phyloP scores from a whole-genome alignment of 192 early-diverging fungal genomes.

The Backusella macrospora region DNA sequence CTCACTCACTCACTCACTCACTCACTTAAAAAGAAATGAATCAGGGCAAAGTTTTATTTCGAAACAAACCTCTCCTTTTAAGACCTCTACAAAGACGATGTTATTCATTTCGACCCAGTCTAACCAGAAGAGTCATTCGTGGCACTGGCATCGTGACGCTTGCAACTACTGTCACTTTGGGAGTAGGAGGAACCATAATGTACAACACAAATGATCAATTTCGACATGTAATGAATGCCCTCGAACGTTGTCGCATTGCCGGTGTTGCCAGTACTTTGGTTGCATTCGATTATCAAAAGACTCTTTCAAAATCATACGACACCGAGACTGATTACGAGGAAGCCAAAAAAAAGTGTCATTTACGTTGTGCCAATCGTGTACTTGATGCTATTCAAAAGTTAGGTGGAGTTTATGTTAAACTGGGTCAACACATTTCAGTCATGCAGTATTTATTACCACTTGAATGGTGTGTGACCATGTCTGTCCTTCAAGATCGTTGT shows the following conservation, averaged over 20 bases:
- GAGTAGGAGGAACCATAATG: background rate
- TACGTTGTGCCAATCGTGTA: constrained; percentile 68
- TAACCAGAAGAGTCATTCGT: background rate
- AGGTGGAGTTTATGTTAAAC: constrained; percentile 87
- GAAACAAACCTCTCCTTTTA: constrained; percentile 10
- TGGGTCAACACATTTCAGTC: constrained; percentile 85
- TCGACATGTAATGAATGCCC: constrained; percentile 36
- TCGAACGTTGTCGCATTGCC: constrained; percentile 46
- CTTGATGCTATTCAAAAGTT: constrained; percentile 61
- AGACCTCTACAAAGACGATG: background rate
- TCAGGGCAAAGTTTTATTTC: constrained; percentile 14
- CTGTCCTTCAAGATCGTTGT: constrained; percentile 80
- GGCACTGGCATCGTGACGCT: background rate
- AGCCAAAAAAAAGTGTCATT: constrained; percentile 61
- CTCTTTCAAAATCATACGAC: constrained; percentile 32
- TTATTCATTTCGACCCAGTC: background rate
- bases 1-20: too few relatives aligned
- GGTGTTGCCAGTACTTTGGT: constrained; percentile 44
- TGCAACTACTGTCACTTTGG: constrained; percentile 16
- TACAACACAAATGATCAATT: constrained; percentile 42
- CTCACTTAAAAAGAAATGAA: background rate
- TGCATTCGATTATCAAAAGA: constrained; percentile 61
- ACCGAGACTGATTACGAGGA: constrained; percentile 37
- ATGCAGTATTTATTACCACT: constrained; percentile 85
- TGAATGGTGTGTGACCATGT: constrained; percentile 90